phyloP scores from a whole-genome alignment of 2,329 filamentous ascomycete genomes.

The Madurella mycetomatis region DNA sequence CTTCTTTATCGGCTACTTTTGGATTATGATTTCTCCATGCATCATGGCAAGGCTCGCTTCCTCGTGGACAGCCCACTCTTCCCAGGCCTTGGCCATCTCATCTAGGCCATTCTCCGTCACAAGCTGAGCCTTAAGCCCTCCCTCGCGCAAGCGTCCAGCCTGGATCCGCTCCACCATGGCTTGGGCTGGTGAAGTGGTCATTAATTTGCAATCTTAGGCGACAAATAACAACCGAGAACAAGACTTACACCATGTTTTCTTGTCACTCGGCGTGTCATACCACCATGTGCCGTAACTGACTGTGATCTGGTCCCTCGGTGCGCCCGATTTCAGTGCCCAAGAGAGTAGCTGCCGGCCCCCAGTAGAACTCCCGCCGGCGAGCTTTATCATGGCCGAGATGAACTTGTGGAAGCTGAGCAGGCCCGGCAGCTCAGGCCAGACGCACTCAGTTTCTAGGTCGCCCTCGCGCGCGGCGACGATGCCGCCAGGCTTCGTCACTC shows the following conservation, averaged over 20 bases:
- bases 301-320: constrained; percentile 13
- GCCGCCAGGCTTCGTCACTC: constrained; percentile 30
- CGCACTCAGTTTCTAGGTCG: constrained; percentile 31
- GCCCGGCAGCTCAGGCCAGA: constrained; percentile 29
- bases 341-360: constrained; percentile 28
- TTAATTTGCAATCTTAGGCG: too few species aligned
- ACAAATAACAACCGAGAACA: too few species aligned
- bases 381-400: constrained; percentile 16
- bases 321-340: constrained; percentile 29
- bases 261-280: constrained; percentile 21
- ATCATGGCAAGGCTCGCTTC: constrained; percentile 5
- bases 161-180: neutral
- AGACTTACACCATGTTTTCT: constrained; percentile 23
- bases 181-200: neutral
- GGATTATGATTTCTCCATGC: neutral
- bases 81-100: neutral
- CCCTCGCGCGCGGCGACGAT: constrained; percentile 32
- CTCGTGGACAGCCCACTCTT: neutral
- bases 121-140: neutral
- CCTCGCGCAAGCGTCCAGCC: neutral
- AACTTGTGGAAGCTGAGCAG: constrained; percentile 27
- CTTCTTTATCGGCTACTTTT: neutral
- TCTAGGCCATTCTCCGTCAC: neutral
- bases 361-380: constrained; percentile 21
- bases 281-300: constrained; percentile 22